phyloP scores from a whole-genome alignment of 2,329 filamentous ascomycete genomes.

The Bimuria novae-zelandiae region DNA sequence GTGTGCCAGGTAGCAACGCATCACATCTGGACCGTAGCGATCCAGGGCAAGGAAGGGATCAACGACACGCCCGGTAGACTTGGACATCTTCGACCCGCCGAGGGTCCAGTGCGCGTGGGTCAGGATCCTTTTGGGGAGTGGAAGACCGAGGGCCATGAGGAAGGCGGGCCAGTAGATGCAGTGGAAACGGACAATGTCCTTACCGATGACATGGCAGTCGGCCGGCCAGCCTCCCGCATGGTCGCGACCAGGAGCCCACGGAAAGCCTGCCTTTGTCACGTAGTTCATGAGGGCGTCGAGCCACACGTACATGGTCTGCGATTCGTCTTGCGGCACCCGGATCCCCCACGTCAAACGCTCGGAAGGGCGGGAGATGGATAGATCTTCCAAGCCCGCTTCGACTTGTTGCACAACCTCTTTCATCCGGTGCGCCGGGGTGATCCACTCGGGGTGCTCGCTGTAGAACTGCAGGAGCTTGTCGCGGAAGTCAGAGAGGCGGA shows the following conservation, averaged over 20 bases:
- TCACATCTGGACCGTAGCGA: conserved; percentile 81
- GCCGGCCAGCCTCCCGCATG: conserved; percentile 78
- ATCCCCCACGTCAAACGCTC: conserved; percentile 86
- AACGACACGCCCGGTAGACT: conserved; percentile 92
- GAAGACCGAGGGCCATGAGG: conserved; percentile 82
- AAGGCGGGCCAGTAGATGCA: conserved; percentile 98
- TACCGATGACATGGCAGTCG: conserved; percentile 89
- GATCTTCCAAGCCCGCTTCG: conserved; percentile 75
- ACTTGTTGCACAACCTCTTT: conserved; percentile 80
- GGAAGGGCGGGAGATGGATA: conserved; percentile 84
- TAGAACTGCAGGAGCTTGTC: conserved; percentile 83
- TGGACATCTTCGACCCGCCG: conserved; percentile 91
- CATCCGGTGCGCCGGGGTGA: conserved; percentile 74
- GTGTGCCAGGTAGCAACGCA: conserved; percentile 87
- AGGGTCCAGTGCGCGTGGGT: conserved; percentile 97
- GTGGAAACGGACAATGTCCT: conserved; percentile 94
- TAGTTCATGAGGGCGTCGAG: conserved; percentile 96
- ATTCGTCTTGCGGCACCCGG: conserved; percentile 78
- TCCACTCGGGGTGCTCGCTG: conserved; percentile 73
- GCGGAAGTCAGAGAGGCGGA: conserved; percentile 81
- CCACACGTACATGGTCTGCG: conserved; percentile 97
- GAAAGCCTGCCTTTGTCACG: conserved; percentile 84
- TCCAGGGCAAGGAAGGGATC: conserved; percentile 92
- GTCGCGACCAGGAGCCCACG: conserved; percentile 71
- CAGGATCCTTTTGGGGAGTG: conserved; percentile 77